Percentiles rank a stretch among this genome's conserved stretches.
phyloP scores from a whole-genome alignment of 176 grass and related monocot species.

The Carex scoparia region DNA sequence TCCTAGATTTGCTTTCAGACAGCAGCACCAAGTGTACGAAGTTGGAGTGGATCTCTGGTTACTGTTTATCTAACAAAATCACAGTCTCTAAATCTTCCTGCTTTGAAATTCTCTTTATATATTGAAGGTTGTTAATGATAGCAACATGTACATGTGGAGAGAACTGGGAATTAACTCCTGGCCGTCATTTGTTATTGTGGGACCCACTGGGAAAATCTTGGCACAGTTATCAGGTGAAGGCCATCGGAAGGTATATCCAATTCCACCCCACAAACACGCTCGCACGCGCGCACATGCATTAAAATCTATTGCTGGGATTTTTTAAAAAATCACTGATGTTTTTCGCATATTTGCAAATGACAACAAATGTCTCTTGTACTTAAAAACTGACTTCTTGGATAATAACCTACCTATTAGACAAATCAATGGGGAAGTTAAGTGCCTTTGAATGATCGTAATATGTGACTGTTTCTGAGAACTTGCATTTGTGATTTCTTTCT shows the following conservation, averaged over 20 bases:
- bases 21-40: background rate
- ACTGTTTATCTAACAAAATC: constrained; percentile 2
- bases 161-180: constrained; percentile 93
- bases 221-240: constrained; percentile 88
- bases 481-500: background rate
- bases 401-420: background rate
- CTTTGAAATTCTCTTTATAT: constrained; percentile 5
- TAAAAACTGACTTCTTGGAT: background rate
- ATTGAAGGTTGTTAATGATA: constrained; percentile 88
- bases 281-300: background rate
- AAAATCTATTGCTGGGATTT: background rate
- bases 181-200: constrained; percentile 90
- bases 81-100: constrained; percentile 1
- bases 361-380: background rate
- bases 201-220: constrained; percentile 81
- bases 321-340: background rate
- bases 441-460: background rate
- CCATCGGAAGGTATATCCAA: constrained; percentile 62
- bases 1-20: constrained; percentile 9
- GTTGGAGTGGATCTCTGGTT: background rate
- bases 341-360: constrained; percentile 2
- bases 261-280: background rate
- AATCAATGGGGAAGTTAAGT: background rate
- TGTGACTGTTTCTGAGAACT: background rate
- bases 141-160: constrained; percentile 88